phyloP scores from a whole-genome alignment of 306 rosid genomes.

The Mimosa pudica region DNA sequence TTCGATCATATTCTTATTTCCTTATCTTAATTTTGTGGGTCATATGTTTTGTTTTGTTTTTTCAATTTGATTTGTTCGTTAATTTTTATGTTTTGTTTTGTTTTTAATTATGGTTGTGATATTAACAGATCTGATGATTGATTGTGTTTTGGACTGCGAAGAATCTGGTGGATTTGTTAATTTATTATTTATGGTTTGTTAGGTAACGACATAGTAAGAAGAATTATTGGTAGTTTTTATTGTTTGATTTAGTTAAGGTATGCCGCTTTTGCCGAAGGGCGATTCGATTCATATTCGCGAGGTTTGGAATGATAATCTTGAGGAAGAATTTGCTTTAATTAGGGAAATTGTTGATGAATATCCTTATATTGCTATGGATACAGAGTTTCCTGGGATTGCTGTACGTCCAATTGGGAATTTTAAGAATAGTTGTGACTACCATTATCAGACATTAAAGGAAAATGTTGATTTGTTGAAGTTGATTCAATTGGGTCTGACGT shows the following conservation, averaged over 20 bases:
- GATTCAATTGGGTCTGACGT: slow-evolving; percentile 53
- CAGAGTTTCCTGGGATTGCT: slow-evolving; percentile 54
- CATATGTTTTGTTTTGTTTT: background rate
- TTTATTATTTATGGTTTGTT: slow-evolving; percentile 8
- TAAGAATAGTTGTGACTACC: slow-evolving; percentile 47
- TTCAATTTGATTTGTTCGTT: background rate
- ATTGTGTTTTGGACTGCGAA: background rate
- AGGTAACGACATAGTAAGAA: background rate
- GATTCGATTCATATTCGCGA: slow-evolving; percentile 57
- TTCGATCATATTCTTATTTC: slow-evolving; percentile 3
- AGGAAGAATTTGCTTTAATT: slow-evolving; percentile 46
- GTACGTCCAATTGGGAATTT: slow-evolving; percentile 56
- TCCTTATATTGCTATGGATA: slow-evolving; percentile 58
- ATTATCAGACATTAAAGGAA: slow-evolving; percentile 57
- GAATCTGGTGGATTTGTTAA: background rate
- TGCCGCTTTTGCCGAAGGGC: slow-evolving; percentile 45
- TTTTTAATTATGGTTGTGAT: background rate
- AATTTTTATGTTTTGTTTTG: background rate
- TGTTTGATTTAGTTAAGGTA: slow-evolving; percentile 23
- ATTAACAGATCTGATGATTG: slow-evolving; percentile 26
- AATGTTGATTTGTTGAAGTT: slow-evolving; percentile 55
- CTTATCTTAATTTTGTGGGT: background rate
- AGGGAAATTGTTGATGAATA: slow-evolving; percentile 50
- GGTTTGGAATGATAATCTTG: slow-evolving; percentile 57
- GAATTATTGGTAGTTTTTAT: background rate